phyloP scores from a whole-genome alignment of 73 alveolate species.

The Durusdinium trenchii region DNA sequence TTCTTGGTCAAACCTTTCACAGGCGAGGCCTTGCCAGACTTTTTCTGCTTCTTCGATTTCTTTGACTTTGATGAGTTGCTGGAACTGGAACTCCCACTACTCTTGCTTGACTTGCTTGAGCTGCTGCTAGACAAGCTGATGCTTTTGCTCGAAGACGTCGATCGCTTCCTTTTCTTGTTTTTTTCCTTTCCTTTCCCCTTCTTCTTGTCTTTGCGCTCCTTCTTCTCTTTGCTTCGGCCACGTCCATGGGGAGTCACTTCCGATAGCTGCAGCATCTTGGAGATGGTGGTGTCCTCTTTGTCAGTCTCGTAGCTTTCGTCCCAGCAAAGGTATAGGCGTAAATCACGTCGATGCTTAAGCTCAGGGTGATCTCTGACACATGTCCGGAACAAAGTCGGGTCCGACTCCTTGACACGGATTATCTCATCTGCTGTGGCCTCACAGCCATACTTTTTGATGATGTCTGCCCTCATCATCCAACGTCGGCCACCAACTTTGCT shows the following conservation, averaged over 20 bases:
- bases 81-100: neutral
- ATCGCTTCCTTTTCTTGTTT: neutral
- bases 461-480: neutral
- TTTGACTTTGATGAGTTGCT: neutral
- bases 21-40: neutral
- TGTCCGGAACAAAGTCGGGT: neutral
- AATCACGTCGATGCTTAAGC: neutral
- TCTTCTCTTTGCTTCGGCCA: constrained; percentile 16
- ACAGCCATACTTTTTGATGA: neutral
- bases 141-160: neutral
- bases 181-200: too few species aligned
- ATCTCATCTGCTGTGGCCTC: neutral
- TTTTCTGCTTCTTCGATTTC: neutral
- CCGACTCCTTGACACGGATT: neutral
- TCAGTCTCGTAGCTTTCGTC: neutral
- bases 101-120: neutral
- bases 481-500: neutral
- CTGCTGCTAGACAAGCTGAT: neutral
- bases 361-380: neutral
- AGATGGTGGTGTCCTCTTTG: neutral
- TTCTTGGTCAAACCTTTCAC: neutral
- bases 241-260: neutral
- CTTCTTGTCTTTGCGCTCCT: neutral
- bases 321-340: neutral
- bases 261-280: neutral